These are phyloP conservation scores for Phytopythium ostracodes DNA, from an alignment of 352 stramenopile species.

Conservation along the genomic window DNA sequence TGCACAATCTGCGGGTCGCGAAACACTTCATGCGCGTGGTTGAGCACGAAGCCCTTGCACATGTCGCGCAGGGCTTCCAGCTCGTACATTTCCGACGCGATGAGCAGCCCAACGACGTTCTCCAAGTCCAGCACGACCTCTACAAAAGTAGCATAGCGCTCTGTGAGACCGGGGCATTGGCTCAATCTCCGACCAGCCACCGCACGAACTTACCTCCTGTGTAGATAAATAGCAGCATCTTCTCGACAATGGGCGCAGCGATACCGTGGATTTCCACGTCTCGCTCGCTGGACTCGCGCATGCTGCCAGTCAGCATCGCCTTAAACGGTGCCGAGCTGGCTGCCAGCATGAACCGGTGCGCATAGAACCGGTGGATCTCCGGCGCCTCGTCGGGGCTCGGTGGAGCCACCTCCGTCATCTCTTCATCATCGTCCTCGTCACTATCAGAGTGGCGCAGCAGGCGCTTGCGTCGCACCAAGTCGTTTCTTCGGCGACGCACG, in stretches of 20 bases:
- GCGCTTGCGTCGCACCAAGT: not conserved
- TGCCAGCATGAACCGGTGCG: conserved; percentile 81
- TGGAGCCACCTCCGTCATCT: not conserved
- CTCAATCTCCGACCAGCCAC: not conserved
- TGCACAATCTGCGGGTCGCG: conserved; percentile 68
- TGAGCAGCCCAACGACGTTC: conserved; percentile 70
- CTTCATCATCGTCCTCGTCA: conserved; percentile 3
- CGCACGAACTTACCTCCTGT: conserved; percentile 43
- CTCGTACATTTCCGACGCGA: conserved; percentile 83
- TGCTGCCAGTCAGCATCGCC: conserved; percentile 79
- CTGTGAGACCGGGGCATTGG: not conserved
- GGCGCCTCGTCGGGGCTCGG: not conserved
- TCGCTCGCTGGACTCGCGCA: conserved; percentile 66
- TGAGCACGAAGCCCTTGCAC: conserved; percentile 80
- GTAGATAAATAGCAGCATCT: conserved; percentile 86
- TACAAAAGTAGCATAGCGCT: conserved; percentile 3
- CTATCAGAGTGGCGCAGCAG: conserved; percentile 4
- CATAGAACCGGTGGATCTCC: conserved; percentile 37
- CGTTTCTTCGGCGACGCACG: conserved; percentile 18
- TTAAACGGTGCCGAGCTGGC: conserved; percentile 78
- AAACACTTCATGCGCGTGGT: conserved; percentile 81
- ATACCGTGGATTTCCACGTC: conserved; percentile 75
- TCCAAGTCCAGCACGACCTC: conserved; percentile 72
- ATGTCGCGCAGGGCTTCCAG: conserved; percentile 71
- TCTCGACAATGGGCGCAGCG: conserved; percentile 56